Percentiles rank a stretch among this genome's conserved stretches.
Conservation (phyloP, 2,329 filamentous ascomycete species). For the Botrytis porri region DNA sequence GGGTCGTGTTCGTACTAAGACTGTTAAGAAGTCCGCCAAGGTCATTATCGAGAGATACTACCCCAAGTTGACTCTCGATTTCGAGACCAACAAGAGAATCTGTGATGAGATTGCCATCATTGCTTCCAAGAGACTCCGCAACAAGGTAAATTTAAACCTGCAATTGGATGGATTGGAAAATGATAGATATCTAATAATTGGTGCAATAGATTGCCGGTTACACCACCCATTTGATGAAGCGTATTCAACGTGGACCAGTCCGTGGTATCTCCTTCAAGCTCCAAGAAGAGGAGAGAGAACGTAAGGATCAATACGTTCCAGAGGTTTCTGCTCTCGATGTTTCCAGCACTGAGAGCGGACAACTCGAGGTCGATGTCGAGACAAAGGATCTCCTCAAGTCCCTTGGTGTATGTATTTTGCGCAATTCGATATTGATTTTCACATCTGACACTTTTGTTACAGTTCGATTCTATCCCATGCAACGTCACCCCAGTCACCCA, state of each 20-base stretch:
- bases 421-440: not conserved
- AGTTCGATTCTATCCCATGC: conserved; percentile 98
- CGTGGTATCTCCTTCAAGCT: conserved; percentile 99
- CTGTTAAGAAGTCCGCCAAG: conserved; percentile 68
- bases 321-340: conserved; percentile 99
- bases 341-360: conserved; percentile 89
- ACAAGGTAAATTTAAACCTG: conserved; percentile 70
- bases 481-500: conserved; percentile 90
- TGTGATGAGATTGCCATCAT: conserved; percentile 99
- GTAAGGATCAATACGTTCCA: conserved; percentile 99
- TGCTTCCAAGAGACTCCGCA: conserved; percentile 96
- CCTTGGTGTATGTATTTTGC: conserved; percentile 76
- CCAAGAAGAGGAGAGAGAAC: conserved; percentile 99
- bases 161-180: conserved; percentile 41
- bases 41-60: conserved; percentile 99
- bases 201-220: conserved; percentile 81
- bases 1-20: conserved; percentile 46
- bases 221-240: conserved; percentile 99
- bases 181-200: conserved; percentile 60
- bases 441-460: conserved; percentile 37
- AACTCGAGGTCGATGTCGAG: conserved; percentile 93
- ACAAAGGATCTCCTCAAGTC: conserved; percentile 99
- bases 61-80: conserved; percentile 97
- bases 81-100: conserved; percentile 99
- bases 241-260: conserved; percentile 98